Evolutionary conservation across 495 filamentous ascomycete genomes (phyloP), one percentile per base, ranked within the genome.

Genomic region (Xylaria cubensis): DNA sequence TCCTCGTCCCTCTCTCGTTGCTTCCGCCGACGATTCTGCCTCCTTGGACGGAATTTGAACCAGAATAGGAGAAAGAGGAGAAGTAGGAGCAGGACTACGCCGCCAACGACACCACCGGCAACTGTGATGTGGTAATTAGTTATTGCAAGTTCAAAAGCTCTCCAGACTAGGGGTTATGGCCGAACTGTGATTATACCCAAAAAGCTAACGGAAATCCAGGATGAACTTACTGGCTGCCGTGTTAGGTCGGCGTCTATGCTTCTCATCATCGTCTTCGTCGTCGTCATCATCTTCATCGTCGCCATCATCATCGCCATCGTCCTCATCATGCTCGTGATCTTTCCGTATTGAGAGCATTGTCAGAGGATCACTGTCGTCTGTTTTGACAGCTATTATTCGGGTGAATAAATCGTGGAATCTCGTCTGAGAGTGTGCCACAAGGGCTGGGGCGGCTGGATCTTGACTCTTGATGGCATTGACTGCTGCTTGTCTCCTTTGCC

Each of bases 101-200:
- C 68, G 44, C 56, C 68, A 13, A 70, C 48, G 17, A 70, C 58
- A 26, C 68, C 68, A 32, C 68, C 68, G 42, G 68, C 68, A 34
- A 70, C 68, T 70, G 26, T 42, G 39, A 53, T 51, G 29, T n/a
- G 56, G 6, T 46, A 21, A 10, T 64, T 26, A 17, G 42, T 64
- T 26, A 56, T 29, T 42, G 12, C 6, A 17, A 12, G 24, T 56
- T 24, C 39, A 34, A 48, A 15, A 41, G 17, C 26, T 41, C 8
- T 39, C 58, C 24, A 13, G 19, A 6, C 13, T 62, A n/a, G 36
- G 58, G 34, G 1, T 2, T 34, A 0, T 19, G 36, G 15, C 15
- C 15, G 44, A 46, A 15, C 15, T 19, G 7, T 9, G 48, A 19
- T 21, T 19, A 21, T 10, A 2, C 19, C 1, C 48, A 50, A 21